Conservation (phyloP, 768 basidiomycete genomes). For the Amanita pseudoporphyria region DNA sequence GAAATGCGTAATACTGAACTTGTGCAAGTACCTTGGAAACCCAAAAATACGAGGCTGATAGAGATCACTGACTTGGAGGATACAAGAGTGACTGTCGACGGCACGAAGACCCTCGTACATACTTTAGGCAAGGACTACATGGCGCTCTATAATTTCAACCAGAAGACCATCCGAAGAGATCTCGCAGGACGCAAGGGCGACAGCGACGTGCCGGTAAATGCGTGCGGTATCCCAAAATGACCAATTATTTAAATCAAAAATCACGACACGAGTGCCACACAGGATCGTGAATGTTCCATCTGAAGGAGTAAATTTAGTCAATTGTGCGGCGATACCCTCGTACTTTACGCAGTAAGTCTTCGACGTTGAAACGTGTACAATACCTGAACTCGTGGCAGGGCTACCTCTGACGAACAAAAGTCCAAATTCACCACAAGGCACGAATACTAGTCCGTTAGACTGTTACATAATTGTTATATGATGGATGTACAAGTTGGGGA, state of each 20-base stretch:
- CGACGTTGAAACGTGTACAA: not conserved
- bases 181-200: not conserved
- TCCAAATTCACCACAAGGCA: too few relatives aligned
- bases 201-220: too few relatives aligned
- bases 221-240: not conserved
- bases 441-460: too few relatives aligned
- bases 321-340: not conserved
- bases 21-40: too few relatives aligned
- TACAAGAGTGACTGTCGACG: slow-evolving; percentile 50
- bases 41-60: slow-evolving; percentile 31
- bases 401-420: too few relatives aligned
- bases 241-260: not conserved
- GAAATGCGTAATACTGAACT: too few relatives aligned
- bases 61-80: slow-evolving; percentile 22
- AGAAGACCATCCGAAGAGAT: not conserved
- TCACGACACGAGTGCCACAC: not conserved
- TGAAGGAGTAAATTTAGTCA: not conserved
- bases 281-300: not conserved
- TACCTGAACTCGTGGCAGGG: not conserved
- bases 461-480: too few relatives aligned
- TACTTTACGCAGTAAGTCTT: not conserved
- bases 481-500: too few relatives aligned
- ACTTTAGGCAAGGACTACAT: not conserved
- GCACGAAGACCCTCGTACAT: slow-evolving; percentile 16
- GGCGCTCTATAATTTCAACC: not conserved